Percentiles rank a stretch among this genome's conserved stretches.
phyloP scores from a whole-genome alignment of 2,329 filamentous ascomycete genomes.

The Aspergillus carbonarius region DNA sequence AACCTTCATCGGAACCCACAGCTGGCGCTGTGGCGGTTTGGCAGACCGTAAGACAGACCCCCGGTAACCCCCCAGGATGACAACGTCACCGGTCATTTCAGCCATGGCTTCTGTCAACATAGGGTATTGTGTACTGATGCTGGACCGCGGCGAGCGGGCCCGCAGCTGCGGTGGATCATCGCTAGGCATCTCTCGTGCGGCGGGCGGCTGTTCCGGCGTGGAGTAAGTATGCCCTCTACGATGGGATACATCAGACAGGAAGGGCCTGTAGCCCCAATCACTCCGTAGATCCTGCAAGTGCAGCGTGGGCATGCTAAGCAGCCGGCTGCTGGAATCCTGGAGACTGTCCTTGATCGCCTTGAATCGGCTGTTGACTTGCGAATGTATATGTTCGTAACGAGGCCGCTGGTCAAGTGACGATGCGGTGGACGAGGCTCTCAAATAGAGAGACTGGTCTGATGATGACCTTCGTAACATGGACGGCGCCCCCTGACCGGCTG shows the following conservation, averaged over 20 bases:
- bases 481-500: conserved; percentile 24
- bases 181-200: conserved; percentile 5
- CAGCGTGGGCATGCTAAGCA: conserved; percentile 49
- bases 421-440: conserved; percentile 71
- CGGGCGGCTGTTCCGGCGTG: conserved; percentile 5
- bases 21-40: conserved; percentile 75
- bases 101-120: conserved; percentile 63
- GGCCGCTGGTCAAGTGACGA: conserved; percentile 84
- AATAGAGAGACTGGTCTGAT: conserved; percentile 73
- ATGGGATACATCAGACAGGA: conserved; percentile 30
- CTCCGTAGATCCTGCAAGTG: conserved; percentile 40
- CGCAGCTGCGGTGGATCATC: conserved; percentile 8
- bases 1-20: conserved; percentile 93
- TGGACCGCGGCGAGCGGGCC: conserved; percentile 22
- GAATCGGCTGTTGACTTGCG: conserved; percentile 82
- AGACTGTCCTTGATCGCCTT: conserved; percentile 89
- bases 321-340: conserved; percentile 75
- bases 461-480: conserved; percentile 58
- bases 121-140: conserved; percentile 36
- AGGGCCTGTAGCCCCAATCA: conserved; percentile 37
- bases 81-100: conserved; percentile 75
- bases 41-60: conserved; percentile 86
- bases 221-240: conserved; percentile 15
- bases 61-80: conserved; percentile 85
- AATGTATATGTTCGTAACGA: conserved; percentile 74